These are phyloP conservation scores for Halophytophthora polymorphica DNA, from an alignment of 352 stramenopile species.

Conservation along the genomic window DNA sequence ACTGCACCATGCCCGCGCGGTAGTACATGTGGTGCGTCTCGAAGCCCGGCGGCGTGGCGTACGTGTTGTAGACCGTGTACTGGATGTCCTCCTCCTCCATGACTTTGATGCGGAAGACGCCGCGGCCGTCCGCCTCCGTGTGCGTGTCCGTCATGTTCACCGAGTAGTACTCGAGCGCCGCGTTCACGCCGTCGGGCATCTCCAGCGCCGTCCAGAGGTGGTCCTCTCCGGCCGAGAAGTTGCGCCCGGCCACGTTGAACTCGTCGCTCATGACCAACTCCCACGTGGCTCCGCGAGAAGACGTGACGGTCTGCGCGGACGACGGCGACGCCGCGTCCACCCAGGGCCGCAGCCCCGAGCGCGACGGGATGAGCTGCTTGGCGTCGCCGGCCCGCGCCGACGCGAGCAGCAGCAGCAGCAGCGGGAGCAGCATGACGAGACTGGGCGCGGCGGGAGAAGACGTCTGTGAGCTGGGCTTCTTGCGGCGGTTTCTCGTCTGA, in stretches of 20 bases:
- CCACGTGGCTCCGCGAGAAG: constrained; percentile 51
- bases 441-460: no score
- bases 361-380: constrained; percentile 22
- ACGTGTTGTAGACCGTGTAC: constrained; percentile 44
- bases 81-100: constrained; percentile 40
- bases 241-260: constrained; percentile 65
- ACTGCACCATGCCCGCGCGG: constrained; percentile 84
- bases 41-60: constrained; percentile 32
- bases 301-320: constrained; percentile 21
- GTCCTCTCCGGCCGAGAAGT: constrained; percentile 27
- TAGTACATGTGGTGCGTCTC: constrained; percentile 39
- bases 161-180: constrained; percentile 91
- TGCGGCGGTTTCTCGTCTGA: no score
- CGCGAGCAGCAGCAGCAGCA: background rate
- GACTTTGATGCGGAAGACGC: constrained; percentile 36
- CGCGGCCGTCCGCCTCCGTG: constrained; percentile 25
- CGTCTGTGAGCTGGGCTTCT: no score
- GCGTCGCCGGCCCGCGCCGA: constrained; percentile 10
- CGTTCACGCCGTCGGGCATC: constrained; percentile 38
- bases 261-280: constrained; percentile 74
- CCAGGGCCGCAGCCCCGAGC: constrained; percentile 36
- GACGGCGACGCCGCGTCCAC: constrained; percentile 37
- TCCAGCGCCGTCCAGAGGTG: constrained; percentile 83
- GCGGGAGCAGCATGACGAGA: background rate
- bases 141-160: constrained; percentile 59